Percentiles rank a stretch among this genome's conserved stretches.
These are phyloP conservation scores for barrel medic (Medicago truncatula) DNA, from an alignment of 306 rosid species.

Conservation along the genomic window DNA sequence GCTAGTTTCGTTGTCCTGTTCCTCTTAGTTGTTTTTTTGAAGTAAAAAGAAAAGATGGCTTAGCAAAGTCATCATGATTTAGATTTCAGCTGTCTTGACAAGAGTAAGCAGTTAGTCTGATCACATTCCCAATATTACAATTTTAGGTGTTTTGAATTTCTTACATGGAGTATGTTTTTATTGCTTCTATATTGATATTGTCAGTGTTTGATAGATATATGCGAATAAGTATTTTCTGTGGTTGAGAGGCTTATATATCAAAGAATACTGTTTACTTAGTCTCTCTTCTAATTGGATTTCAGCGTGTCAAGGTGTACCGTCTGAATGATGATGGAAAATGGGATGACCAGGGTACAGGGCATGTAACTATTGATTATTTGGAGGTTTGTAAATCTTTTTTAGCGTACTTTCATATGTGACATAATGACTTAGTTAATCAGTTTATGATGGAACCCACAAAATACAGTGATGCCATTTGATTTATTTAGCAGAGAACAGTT, in stretches of 20 bases:
- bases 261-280: slow-evolving; percentile 31
- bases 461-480: slow-evolving; percentile 4
- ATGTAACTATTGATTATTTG: slow-evolving; percentile 82
- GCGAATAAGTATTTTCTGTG: neutral
- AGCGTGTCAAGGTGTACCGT: slow-evolving; percentile 98
- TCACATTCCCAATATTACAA: slow-evolving; percentile 1
- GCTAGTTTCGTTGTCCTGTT: slow-evolving; percentile 14
- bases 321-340: slow-evolving; percentile 93
- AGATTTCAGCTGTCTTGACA: neutral
- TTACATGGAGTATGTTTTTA: slow-evolving; percentile 17
- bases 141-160: slow-evolving; percentile 16
- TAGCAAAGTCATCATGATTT: neutral
- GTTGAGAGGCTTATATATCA: slow-evolving; percentile 7
- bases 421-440: slow-evolving; percentile 14
- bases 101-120: slow-evolving; percentile 16
- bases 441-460: slow-evolving; percentile 6
- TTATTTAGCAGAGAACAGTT: neutral
- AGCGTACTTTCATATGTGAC: slow-evolving; percentile 40
- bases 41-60: slow-evolving; percentile 20
- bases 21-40: neutral
- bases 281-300: slow-evolving; percentile 49
- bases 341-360: slow-evolving; percentile 99
- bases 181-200: slow-evolving; percentile 19
- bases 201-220: slow-evolving; percentile 1
- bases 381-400: slow-evolving; percentile 66